A percentile compares a stretch with the other conserved stretches of the same genome.
Conservation (phyloP, 352 stramenopile species). For the Blastocystis sp. region DNA sequence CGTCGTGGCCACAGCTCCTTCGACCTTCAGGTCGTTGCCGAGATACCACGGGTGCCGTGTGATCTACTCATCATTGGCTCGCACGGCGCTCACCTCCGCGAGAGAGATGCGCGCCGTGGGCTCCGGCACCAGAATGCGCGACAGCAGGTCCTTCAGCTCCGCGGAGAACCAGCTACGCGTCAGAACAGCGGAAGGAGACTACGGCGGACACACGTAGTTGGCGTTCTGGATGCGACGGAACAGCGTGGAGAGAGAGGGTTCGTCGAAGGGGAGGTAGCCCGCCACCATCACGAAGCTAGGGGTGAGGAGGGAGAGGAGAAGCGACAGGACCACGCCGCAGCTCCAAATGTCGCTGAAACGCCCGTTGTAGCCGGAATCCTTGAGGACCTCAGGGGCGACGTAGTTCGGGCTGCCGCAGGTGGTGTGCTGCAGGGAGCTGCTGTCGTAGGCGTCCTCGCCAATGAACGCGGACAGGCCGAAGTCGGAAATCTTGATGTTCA, state of each 20-base stretch:
- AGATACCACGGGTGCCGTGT: slow-evolving; percentile 82
- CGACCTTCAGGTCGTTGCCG: slow-evolving; percentile 9
- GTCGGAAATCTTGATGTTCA: slow-evolving; percentile 97
- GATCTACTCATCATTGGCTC: slow-evolving; percentile 74
- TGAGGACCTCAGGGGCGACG: slow-evolving; percentile 86
- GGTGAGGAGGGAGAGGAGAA: slow-evolving; percentile 62
- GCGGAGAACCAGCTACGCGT: slow-evolving; percentile 79
- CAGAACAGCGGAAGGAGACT: not conserved
- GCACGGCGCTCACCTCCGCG: slow-evolving; percentile 72
- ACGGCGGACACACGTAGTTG: slow-evolving; percentile 86
- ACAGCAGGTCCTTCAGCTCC: slow-evolving; percentile 82
- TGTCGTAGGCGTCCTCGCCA: slow-evolving; percentile 73
- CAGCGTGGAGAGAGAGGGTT: slow-evolving; percentile 87
- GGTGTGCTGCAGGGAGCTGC: slow-evolving; percentile 86
- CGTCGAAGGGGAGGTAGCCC: slow-evolving; percentile 88
- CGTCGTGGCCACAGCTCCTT: not conserved
- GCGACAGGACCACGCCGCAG: slow-evolving; percentile 96
- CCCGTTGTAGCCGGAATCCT: slow-evolving; percentile 89
- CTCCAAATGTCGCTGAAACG: slow-evolving; percentile 91
- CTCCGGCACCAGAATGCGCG: slow-evolving; percentile 87
- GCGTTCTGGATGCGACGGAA: slow-evolving; percentile 94
- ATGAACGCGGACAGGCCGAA: slow-evolving; percentile 93
- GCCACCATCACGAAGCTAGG: slow-evolving; percentile 77
- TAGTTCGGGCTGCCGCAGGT: slow-evolving; percentile 95
- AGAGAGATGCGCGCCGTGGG: slow-evolving; percentile 81